phyloP scores from a whole-genome alignment of 2,329 filamentous ascomycete species.

The Cryphonectria nitschkei region DNA sequence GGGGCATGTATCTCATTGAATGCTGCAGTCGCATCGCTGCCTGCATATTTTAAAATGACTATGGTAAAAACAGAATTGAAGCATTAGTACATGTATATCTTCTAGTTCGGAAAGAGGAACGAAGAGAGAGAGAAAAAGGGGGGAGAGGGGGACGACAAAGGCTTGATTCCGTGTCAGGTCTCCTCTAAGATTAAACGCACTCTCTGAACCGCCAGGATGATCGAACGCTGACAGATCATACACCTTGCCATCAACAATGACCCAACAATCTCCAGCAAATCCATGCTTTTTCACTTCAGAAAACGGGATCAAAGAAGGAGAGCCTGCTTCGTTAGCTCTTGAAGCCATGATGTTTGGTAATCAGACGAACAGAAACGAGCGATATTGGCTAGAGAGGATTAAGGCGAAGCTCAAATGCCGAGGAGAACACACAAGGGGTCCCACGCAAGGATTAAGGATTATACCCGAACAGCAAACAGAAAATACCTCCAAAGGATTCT shows the following conservation, averaged over 20 bases:
- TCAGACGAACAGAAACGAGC: not conserved
- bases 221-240: not conserved
- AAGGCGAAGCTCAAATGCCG: not conserved
- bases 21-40: slow-evolving; percentile 55
- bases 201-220: not conserved
- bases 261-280: not conserved
- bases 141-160: too few relatives aligned
- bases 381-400: not conserved
- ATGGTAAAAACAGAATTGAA: not conserved
- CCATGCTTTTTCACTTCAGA: not conserved
- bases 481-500: not conserved
- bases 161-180: not conserved
- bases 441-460: not conserved
- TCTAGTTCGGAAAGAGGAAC: too few relatives aligned
- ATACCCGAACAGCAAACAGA: not conserved
- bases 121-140: too few relatives aligned
- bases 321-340: not conserved
- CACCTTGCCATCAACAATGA: not conserved
- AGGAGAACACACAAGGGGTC: not conserved
- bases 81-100: too few relatives aligned
- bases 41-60: slow-evolving; percentile 32
- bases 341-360: not conserved
- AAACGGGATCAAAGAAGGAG: not conserved
- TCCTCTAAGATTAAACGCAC: not conserved
- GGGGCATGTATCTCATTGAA: slow-evolving; percentile 56